phyloP scores from a whole-genome alignment of 805 yeast species.

The Starmerella sirachaensis region DNA sequence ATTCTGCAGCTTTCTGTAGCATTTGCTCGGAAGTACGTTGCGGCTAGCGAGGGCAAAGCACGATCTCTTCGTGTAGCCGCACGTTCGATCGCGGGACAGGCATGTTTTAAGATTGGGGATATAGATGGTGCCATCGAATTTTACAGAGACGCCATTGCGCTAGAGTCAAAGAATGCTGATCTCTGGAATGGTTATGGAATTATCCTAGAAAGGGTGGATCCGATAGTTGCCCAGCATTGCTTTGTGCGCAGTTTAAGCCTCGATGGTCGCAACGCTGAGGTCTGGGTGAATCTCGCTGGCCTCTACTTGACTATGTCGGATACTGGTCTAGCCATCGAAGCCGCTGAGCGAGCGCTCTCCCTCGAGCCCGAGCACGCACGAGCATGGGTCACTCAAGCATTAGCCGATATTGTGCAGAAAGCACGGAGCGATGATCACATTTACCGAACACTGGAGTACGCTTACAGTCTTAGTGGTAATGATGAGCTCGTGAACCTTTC shows the following conservation, averaged over 20 bases:
- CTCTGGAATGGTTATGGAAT: conserved; percentile 80
- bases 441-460: conserved; percentile 54
- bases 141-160: conserved; percentile 55
- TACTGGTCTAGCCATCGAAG: conserved; percentile 55
- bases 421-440: conserved; percentile 37
- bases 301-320: conserved; percentile 62
- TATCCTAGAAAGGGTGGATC: conserved; percentile 50
- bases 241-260: conserved; percentile 69
- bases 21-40: conserved; percentile 7
- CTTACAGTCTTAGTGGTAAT: conserved; percentile 60
- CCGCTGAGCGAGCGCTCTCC: conserved; percentile 64
- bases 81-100: conserved; percentile 60
- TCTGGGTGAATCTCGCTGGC: conserved; percentile 76
- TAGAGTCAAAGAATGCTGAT: conserved; percentile 56
- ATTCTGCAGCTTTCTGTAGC: conserved; percentile 1
- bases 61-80: conserved; percentile 31
- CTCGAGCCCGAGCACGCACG: conserved; percentile 61
- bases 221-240: conserved; percentile 81
- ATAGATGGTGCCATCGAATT: conserved; percentile 44
- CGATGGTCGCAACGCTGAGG: conserved; percentile 50
- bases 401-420: conserved; percentile 32
- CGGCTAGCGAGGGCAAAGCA: conserved; percentile 1
- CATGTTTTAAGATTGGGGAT: conserved; percentile 27
- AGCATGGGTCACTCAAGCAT: conserved; percentile 83
- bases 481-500: conserved; percentile 58